phyloP scores from a whole-genome alignment of 73 alveolate genomes.

The Blepharisma japonicum region DNA sequence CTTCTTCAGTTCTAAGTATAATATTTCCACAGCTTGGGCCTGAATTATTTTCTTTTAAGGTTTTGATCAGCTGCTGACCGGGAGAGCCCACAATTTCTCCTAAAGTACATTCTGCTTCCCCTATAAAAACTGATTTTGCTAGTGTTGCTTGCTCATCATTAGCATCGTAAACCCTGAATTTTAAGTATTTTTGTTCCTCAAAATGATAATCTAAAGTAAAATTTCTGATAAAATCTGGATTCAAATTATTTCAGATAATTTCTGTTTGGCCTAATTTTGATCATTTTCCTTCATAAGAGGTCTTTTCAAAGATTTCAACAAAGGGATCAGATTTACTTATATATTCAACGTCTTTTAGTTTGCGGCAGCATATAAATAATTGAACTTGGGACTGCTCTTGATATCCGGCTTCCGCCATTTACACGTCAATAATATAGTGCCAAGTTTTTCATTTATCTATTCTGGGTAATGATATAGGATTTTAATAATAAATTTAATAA shows the following conservation, averaged over 20 bases:
- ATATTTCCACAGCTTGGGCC: conserved; percentile 39
- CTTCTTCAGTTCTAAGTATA: conserved; percentile 35
- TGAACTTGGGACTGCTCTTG: neutral
- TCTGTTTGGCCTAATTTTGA: conserved; percentile 64
- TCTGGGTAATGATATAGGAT: too few relatives aligned
- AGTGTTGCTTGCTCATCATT: conserved; percentile 27
- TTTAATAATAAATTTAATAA: too few relatives aligned
- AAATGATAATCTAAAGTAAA: conserved; percentile 56
- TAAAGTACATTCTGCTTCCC: conserved; percentile 41
- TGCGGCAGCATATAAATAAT: conserved; percentile 2
- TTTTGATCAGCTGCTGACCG: conserved; percentile 30
- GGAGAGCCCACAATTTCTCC: conserved; percentile 41
- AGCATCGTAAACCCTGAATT: conserved; percentile 36
- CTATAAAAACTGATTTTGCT: conserved; percentile 18
- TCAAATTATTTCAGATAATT: conserved; percentile 49
- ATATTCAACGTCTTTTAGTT: conserved; percentile 21
- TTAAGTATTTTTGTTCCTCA: conserved; percentile 52
- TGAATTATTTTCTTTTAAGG: neutral
- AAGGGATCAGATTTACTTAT: conserved; percentile 32
- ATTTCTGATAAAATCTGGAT: conserved; percentile 67
- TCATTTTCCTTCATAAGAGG: conserved; percentile 32
- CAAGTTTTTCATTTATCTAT: too few relatives aligned
- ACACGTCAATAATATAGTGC: too few relatives aligned
- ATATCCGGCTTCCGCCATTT: too few relatives aligned
- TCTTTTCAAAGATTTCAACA: conserved; percentile 26